These are phyloP conservation scores for Encephalitozoon hellem DNA, from an alignment of 371 early-diverging fungal species.

Conservation along the genomic window DNA sequence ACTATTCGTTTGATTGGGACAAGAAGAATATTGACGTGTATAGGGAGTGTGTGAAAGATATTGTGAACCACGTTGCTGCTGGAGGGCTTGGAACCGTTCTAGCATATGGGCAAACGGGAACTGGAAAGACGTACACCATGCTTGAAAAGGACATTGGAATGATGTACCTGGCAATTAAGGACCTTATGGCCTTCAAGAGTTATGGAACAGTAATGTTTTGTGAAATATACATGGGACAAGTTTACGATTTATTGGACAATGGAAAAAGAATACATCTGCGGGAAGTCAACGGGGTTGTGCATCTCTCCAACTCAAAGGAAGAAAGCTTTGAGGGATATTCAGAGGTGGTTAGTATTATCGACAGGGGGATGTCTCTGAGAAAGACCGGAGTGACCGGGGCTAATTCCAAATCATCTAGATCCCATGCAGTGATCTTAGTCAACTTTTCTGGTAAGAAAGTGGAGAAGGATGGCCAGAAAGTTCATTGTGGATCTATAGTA, in stretches of 20 bases:
- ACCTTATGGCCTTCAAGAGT: conserved; percentile 42
- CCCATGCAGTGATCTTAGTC: conserved; percentile 73
- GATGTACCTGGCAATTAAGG: conserved; percentile 50
- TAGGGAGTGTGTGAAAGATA: conserved; percentile 72
- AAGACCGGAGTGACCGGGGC: conserved; percentile 73
- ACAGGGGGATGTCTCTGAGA: conserved; percentile 66
- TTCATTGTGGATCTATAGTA: conserved; percentile 63
- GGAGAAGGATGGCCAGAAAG: conserved; percentile 59
- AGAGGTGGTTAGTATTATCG: conserved; percentile 74
- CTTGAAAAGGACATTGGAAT: conserved; percentile 59
- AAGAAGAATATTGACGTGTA: conserved; percentile 76
- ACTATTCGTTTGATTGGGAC: conserved; percentile 78
- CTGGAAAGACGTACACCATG: conserved; percentile 97
- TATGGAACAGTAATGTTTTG: conserved; percentile 24
- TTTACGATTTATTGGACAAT: conserved; percentile 31
- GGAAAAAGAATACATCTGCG: conserved; percentile 20
- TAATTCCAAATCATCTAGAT: conserved; percentile 84
- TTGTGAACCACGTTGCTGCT: conserved; percentile 79
- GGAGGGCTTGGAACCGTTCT: conserved; percentile 95
- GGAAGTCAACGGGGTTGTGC: conserved; percentile 70
- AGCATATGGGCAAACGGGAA: conserved; percentile 94
- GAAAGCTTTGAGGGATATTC: conserved; percentile 68
- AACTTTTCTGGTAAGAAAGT: conserved; percentile 8
- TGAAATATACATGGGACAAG: conserved; percentile 43
- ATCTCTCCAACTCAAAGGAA: conserved; percentile 73